Evolutionary conservation across 371 early-diverging fungal species (phyloP), one percentile per base, ranked within the genome.

Genomic region (Mortierella sp.): DNA sequence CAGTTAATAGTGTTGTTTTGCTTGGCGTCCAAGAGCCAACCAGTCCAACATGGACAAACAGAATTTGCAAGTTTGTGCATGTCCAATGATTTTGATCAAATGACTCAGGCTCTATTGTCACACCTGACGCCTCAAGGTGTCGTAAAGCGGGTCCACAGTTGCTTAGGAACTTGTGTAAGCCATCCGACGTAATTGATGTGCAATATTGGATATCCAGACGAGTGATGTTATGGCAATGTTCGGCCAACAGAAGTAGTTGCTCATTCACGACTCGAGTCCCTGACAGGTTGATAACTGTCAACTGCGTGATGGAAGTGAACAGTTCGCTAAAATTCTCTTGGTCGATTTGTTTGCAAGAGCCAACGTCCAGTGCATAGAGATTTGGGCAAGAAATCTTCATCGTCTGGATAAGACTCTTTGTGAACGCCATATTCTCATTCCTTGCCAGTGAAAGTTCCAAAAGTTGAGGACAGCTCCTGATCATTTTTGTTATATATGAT

Each of bases 181-280:
- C 81, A 10, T 51, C 53, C 7, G 75, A 70, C 0, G 75, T 70
- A 29, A 80, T 80, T 9, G 40, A 13, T 28, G 75, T 75, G 51
- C 81, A 80, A 49, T 80, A 75, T 17, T 75, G 75, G 34, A 80
- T 71, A 45, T 80, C 81, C 56, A 80, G 47, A 7, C 81, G 63
- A 7, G 56, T 12, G n/a, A 80, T 34, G 12, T 22, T 51, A 23
- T 60, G 58, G 31, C 81, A 80, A n/a, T 67, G 64, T n/a, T 68
- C 61, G 13, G 75, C 81, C 58, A 80, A n/a, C 2, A 61, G 19
- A 8, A 58, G 26, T 56, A 80, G 54, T 13, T 67, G 70, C 7
- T 64, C 65, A 55, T 80, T 75, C 19, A 55, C 68, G 6, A 80
- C 37, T 6, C n/a, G 42, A 10, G 81, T 80, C 0, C 75, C 75